Percentiles rank a stretch among this genome's conserved stretches.
These are phyloP conservation scores for Fusarium multiceps DNA, from an alignment of 2,329 filamentous ascomycete species.

Conservation along the genomic window DNA sequence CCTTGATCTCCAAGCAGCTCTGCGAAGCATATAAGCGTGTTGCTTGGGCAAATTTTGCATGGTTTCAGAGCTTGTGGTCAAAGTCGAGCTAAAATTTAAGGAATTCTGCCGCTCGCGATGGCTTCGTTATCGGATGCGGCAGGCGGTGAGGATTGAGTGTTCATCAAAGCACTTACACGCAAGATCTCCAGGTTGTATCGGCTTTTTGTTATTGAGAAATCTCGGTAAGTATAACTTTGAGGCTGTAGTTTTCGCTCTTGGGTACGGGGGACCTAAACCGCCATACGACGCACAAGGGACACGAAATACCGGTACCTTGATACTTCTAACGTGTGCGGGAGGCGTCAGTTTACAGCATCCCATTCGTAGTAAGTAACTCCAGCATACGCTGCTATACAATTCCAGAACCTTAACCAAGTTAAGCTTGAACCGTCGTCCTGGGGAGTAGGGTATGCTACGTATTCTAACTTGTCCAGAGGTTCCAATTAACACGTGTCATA, in stretches of 20 bases:
- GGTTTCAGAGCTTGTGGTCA: slow-evolving; percentile 7
- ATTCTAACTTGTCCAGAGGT: no score
- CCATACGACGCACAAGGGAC: not conserved
- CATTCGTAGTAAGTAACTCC: not conserved
- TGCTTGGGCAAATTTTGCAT: slow-evolving; percentile 35
- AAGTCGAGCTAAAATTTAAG: slow-evolving; percentile 30
- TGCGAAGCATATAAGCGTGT: slow-evolving; percentile 36
- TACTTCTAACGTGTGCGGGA: not conserved
- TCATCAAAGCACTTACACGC: not conserved
- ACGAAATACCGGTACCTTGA: not conserved
- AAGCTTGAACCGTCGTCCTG: no score
- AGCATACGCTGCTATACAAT: not conserved
- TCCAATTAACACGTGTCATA: no score
- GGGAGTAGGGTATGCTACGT: no score
- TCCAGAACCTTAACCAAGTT: not conserved
- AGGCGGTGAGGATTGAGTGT: slow-evolving; percentile 16
- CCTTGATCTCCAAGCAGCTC: slow-evolving; percentile 23
- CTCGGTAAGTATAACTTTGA: not conserved
- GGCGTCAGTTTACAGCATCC: not conserved
- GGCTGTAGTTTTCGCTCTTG: no score
- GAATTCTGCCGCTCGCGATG: slow-evolving; percentile 24
- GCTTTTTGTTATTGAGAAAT: no score
- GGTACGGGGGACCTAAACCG: no score
- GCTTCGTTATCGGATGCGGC: not conserved
- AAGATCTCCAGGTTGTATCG: not conserved